Evolutionary conservation across 768 basidiomycete species (phyloP).

Genomic region (Lactarius deliciosus): DNA sequence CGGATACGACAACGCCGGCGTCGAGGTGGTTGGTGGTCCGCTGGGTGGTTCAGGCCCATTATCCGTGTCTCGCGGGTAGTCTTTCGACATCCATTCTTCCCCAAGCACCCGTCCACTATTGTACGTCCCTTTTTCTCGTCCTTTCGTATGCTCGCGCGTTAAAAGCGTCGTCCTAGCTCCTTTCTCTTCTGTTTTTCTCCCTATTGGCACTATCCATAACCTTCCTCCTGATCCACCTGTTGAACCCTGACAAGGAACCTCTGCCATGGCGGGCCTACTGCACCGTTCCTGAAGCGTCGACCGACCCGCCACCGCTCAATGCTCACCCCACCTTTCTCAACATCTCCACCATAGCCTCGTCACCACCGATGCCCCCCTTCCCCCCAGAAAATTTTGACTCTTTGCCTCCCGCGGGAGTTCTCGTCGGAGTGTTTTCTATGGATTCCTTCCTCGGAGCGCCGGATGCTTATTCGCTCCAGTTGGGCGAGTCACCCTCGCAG

Average conservation of each 20-base stretch:
- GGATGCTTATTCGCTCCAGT: conserved; percentile 83
- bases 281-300: conserved; percentile 57
- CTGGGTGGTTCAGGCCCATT: conserved; percentile 46
- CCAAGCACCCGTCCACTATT: conserved; percentile 77
- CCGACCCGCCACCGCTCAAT: conserved; percentile 44
- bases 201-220: conserved; percentile 82
- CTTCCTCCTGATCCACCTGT: conserved; percentile 82
- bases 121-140: conserved; percentile 44
- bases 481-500: conserved; percentile 86
- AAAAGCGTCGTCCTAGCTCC: conserved; percentile 45
- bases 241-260: conserved; percentile 95
- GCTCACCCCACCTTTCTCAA: conserved; percentile 40
- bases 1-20: conserved; percentile 39
- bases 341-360: conserved; percentile 31
- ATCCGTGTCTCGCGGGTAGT: conserved; percentile 57
- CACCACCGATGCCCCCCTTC: conserved; percentile 47
- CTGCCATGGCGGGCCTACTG: conserved; percentile 95
- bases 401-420: conserved; percentile 79
- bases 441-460: conserved; percentile 81
- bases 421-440: conserved; percentile 88
- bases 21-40: conserved; percentile 52
- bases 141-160: conserved; percentile 8
- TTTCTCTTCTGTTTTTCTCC: conserved; percentile 73
- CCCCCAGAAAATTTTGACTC: conserved; percentile 72
- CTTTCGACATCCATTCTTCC: conserved; percentile 72